Evolutionary conservation across 768 basidiomycete genomes (phyloP).

Genomic region (Phaffia australis): DNA sequence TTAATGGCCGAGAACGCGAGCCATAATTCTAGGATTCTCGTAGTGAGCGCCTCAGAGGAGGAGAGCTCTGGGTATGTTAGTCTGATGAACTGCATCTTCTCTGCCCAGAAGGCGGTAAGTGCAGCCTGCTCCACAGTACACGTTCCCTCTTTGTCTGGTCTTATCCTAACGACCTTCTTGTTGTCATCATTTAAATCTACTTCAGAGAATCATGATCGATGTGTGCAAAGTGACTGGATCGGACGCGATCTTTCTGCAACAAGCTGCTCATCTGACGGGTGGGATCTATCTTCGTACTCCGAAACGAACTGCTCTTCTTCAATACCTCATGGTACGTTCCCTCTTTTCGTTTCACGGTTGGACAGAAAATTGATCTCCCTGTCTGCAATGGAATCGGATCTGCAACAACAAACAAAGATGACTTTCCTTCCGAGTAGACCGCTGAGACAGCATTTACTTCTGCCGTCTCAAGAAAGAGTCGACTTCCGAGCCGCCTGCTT

Average conservation of each 20-base stretch:
- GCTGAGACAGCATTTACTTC: slow-evolving; percentile 63
- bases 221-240: slow-evolving; percentile 82
- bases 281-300: slow-evolving; percentile 83
- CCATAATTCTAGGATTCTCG: slow-evolving; percentile 52
- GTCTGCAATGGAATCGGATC: neutral
- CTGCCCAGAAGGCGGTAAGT: slow-evolving; percentile 86
- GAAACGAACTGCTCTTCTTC: slow-evolving; percentile 73
- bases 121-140: slow-evolving; percentile 19
- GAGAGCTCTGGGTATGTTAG: slow-evolving; percentile 71
- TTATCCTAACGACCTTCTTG: neutral
- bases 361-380: neutral
- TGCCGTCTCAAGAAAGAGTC: slow-evolving; percentile 86
- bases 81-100: slow-evolving; percentile 98
- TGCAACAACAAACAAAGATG: slow-evolving; percentile 49
- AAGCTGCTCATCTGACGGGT: slow-evolving; percentile 88
- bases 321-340: slow-evolving; percentile 64
- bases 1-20: slow-evolving; percentile 25
- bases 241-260: slow-evolving; percentile 91
- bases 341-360: neutral
- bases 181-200: neutral
- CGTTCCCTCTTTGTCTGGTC: neutral
- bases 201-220: slow-evolving; percentile 89
- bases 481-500: slow-evolving; percentile 98
- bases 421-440: slow-evolving; percentile 61
- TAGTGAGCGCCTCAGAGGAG: slow-evolving; percentile 79